phyloP scores from a whole-genome alignment of 805 yeast genomes.

The Metschnikowia amazonensis region DNA sequence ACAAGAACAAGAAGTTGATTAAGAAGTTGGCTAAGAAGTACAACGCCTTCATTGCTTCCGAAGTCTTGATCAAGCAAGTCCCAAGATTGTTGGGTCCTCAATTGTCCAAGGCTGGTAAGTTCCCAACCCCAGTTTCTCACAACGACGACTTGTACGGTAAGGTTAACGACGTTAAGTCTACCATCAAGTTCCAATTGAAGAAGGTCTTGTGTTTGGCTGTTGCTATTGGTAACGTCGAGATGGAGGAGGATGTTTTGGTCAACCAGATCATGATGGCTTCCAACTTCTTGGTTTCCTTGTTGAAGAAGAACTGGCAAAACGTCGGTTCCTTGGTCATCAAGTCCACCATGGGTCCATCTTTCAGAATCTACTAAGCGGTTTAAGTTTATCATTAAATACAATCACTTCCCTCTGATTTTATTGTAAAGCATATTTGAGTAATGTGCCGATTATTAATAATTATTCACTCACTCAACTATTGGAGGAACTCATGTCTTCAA shows the following conservation, averaged over 20 bases:
- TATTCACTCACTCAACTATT: conserved; percentile 3
- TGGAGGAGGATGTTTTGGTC: conserved; percentile 94
- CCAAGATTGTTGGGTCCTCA: conserved; percentile 99
- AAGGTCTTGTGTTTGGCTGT: conserved; percentile 99
- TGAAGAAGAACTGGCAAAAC: conserved; percentile 99
- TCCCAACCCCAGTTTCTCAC: conserved; percentile 99
- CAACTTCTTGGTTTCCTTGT: conserved; percentile 97
- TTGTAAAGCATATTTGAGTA: not conserved
- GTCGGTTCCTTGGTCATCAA: conserved; percentile 99
- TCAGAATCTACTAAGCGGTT: conserved; percentile 87
- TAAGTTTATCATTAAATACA: not conserved
- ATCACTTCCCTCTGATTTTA: not conserved
- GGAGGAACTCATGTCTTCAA: conserved; percentile 7
- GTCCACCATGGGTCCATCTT: conserved; percentile 99
- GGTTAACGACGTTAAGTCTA: conserved; percentile 96
- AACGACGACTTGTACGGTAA: conserved; percentile 94
- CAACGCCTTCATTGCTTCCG: conserved; percentile 99
- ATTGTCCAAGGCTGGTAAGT: conserved; percentile 99
- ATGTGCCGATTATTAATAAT: not conserved
- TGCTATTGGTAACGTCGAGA: conserved; percentile 99
- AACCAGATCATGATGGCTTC: conserved; percentile 98
- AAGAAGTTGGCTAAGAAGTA: conserved; percentile 99
- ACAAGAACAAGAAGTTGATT: conserved; percentile 99
- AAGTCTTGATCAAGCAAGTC: conserved; percentile 98
- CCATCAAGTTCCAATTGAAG: conserved; percentile 99